A percentile compares a stretch with the other conserved stretches of the same genome.
These are phyloP conservation scores for Aspergillus thermomutatus DNA, from an alignment of 2,329 filamentous ascomycete species.

Conservation along the genomic window DNA sequence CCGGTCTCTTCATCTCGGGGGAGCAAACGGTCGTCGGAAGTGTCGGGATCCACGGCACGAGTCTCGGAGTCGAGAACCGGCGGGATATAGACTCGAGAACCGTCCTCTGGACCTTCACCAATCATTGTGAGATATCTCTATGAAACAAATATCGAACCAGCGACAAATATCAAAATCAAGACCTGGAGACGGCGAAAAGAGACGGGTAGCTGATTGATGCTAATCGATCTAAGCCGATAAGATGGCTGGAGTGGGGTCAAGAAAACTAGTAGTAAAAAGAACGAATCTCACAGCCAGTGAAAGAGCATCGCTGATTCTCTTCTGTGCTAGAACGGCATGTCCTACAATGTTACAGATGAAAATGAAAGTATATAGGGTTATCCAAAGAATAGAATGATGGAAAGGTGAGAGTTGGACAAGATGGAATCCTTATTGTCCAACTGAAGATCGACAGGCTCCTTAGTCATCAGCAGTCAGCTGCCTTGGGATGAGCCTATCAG, in stretches of 20 bases:
- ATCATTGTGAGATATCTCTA: slow-evolving; percentile 21
- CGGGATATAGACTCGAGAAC: slow-evolving; percentile 31
- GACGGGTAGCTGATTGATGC: neutral
- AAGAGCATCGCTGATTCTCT: neutral
- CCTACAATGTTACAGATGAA: neutral
- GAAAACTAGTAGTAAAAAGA: neutral
- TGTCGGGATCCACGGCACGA: slow-evolving; percentile 30
- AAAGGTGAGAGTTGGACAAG: neutral
- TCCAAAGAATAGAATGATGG: neutral
- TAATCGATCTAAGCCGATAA: neutral
- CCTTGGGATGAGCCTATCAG: neutral
- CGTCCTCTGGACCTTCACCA: slow-evolving; percentile 30
- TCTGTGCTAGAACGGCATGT: neutral
- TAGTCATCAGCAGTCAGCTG: neutral
- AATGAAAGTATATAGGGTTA: neutral
- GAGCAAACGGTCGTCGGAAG: slow-evolving; percentile 29
- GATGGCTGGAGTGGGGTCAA: slow-evolving; percentile 1
- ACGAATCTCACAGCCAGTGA: neutral
- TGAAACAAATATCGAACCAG: slow-evolving; percentile 8
- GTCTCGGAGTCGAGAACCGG: slow-evolving; percentile 35
- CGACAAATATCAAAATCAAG: slow-evolving; percentile 1
- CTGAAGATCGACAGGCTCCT: neutral
- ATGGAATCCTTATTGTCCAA: neutral
- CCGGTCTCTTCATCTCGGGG: slow-evolving; percentile 28
- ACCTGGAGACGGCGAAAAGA: neutral